Conservation (phyloP, 2,329 filamentous ascomycete species). For the Arthroderma sp. region DNA sequence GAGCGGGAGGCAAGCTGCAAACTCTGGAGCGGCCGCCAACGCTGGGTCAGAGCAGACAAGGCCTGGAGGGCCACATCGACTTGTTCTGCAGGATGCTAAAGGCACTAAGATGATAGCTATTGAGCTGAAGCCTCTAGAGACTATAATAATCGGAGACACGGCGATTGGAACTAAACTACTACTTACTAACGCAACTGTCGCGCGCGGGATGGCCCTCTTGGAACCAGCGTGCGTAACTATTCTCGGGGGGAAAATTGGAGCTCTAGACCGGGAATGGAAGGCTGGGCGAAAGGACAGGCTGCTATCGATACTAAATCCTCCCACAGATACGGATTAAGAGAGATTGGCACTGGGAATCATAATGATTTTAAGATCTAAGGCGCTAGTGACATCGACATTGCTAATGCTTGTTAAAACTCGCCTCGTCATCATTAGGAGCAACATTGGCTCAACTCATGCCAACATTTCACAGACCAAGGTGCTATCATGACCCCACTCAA, state of each 20-base stretch:
- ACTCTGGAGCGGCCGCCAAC: conserved; percentile 13
- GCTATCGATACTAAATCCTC: conserved; percentile 44
- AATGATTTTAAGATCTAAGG: background rate
- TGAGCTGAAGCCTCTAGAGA: conserved; percentile 56
- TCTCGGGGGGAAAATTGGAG: conserved; percentile 78
- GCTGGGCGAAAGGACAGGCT: conserved; percentile 58
- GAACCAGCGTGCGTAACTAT: conserved; percentile 56
- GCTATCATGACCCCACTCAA: conserved; percentile 67
- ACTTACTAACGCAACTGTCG: conserved; percentile 50
- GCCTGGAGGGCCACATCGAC: conserved; percentile 54
- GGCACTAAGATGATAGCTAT: conserved; percentile 60
- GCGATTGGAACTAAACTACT: conserved; percentile 74
- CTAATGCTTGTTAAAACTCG: background rate
- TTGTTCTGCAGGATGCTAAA: conserved; percentile 68
- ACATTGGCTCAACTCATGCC: conserved; percentile 39
- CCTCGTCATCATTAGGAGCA: conserved; percentile 10
- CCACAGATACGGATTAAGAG: conserved; percentile 4
- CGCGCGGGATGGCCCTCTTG: conserved; percentile 69
- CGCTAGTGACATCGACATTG: background rate
- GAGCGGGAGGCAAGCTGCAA: conserved; percentile 3
- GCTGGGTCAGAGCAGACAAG: conserved; percentile 8
- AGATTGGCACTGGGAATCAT: background rate
- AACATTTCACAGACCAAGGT: conserved; percentile 60
- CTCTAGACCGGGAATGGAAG: conserved; percentile 65
- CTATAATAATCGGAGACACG: conserved; percentile 47